Percentiles rank a stretch among this genome's conserved stretches.
Conservation (phyloP, 805 yeast species). For the Cephaloascus albidus region DNA sequence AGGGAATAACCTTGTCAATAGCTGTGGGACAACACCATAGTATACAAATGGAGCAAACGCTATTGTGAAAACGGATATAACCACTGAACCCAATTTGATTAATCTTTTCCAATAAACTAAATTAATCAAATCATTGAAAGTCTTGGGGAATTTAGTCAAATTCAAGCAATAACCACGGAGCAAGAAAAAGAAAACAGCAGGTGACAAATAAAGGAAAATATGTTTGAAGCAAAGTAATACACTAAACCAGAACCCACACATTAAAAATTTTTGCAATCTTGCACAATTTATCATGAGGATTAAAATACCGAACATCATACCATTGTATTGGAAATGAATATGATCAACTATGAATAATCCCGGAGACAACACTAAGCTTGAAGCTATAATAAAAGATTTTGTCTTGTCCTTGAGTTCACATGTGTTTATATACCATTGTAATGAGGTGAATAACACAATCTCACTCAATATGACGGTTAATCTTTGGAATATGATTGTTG, state of each 20-base stretch:
- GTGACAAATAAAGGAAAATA: slow-evolving; percentile 86
- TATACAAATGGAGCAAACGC: slow-evolving; percentile 78
- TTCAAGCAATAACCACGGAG: slow-evolving; percentile 66
- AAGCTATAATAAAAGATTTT: slow-evolving; percentile 65
- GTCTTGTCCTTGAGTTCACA: slow-evolving; percentile 28
- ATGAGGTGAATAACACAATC: slow-evolving; percentile 52
- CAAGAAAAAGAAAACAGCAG: slow-evolving; percentile 80
- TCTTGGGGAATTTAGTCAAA: slow-evolving; percentile 19
- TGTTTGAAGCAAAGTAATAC: slow-evolving; percentile 86
- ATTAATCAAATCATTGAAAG: slow-evolving; percentile 21
- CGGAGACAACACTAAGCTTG: slow-evolving; percentile 79
- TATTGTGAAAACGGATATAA: slow-evolving; percentile 46
- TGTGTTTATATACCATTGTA: slow-evolving; percentile 61
- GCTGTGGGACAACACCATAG: slow-evolving; percentile 50
- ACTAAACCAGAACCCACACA: slow-evolving; percentile 64
- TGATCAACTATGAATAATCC: slow-evolving; percentile 89
- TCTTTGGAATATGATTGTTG: slow-evolving; percentile 81
- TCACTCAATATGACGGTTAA: slow-evolving; percentile 74
- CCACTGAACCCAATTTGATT: slow-evolving; percentile 53
- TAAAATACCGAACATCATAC: slow-evolving; percentile 81
- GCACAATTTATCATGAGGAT: slow-evolving; percentile 70
- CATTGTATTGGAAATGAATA: slow-evolving; percentile 95
- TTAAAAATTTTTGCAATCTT: slow-evolving; percentile 41
- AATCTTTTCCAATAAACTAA: slow-evolving; percentile 47
- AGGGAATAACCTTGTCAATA: slow-evolving; percentile 73